Conservation (phyloP, 2,329 filamentous ascomycete genomes). For the Leptographium lundbergii region DNA sequence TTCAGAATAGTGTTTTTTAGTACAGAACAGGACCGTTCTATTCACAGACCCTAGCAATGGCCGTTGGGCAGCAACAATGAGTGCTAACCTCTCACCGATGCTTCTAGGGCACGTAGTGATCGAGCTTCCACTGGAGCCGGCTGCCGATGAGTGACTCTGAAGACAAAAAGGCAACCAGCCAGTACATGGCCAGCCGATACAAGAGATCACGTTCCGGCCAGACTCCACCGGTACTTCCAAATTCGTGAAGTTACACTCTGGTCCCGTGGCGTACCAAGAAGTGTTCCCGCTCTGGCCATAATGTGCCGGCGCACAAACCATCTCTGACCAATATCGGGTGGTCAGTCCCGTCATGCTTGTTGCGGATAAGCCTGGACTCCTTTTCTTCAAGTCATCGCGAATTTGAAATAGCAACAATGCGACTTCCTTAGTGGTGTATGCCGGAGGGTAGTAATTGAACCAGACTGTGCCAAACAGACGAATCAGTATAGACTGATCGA, state of each 20-base stretch:
- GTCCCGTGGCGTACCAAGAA: not conserved
- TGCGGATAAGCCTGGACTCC: not conserved
- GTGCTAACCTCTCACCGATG: not conserved
- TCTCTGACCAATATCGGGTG: not conserved
- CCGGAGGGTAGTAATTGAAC: not conserved
- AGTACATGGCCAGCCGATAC: not conserved
- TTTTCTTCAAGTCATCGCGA: not conserved
- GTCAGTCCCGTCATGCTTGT: not conserved
- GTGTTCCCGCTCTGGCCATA: not conserved
- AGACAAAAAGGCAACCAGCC: not conserved
- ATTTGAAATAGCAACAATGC: not conserved
- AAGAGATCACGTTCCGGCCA: not conserved
- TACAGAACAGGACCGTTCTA: not conserved
- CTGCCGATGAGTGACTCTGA: not conserved
- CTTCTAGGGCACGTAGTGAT: not conserved
- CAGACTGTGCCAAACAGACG: not conserved
- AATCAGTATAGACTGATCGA: not conserved
- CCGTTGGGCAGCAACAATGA: not conserved
- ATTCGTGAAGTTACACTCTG: not conserved
- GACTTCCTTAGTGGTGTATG: not conserved
- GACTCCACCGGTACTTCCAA: not conserved
- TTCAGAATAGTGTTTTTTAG: not conserved
- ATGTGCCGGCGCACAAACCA: not conserved
- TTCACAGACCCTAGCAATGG: not conserved
- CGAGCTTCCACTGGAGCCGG: not conserved